Conservation (phyloP, 1,139 yeast genomes). For the Hyphopichia buzzinii region DNA sequence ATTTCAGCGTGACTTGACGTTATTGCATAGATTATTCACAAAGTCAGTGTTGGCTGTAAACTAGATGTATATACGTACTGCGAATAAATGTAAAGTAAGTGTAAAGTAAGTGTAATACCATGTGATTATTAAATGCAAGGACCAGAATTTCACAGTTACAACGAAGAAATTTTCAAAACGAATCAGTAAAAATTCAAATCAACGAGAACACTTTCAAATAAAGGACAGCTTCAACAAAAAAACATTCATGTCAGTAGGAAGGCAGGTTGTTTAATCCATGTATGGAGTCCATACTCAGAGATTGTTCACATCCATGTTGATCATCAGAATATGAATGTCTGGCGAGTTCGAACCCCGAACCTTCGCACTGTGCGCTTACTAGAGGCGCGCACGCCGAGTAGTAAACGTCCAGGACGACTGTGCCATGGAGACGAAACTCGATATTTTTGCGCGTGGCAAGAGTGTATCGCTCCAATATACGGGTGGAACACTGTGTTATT, state of each 20-base stretch:
- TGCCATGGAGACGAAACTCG: conserved; percentile 10
- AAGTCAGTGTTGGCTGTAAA: background rate
- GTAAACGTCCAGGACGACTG: conserved; percentile 16
- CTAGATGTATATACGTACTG: conserved; percentile 3
- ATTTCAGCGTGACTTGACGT: no score
- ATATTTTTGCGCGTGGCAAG: no score
- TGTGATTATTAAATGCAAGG: no score
- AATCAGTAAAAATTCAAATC: no score
- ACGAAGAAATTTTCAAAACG: no score
- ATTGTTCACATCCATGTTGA: conserved; percentile 54
- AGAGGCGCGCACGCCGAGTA: conserved; percentile 1
- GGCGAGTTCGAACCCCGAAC: conserved; percentile 29
- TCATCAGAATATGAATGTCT: conserved; percentile 33
- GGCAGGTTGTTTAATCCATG: conserved; percentile 54
- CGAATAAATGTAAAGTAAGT: no score
- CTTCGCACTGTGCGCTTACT: conserved; percentile 4
- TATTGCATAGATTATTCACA: background rate
- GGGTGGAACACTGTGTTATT: no score
- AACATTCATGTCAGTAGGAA: conserved; percentile 43
- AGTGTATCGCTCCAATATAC: no score
- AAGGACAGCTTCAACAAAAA: no score
- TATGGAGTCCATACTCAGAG: conserved; percentile 46
- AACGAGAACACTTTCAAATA: no score
- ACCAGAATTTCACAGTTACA: no score
- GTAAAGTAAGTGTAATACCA: no score